Percentiles rank a stretch among this genome's conserved stretches.
Conservation (phyloP, 441 rosid genomes). For the Adansonia grandidieri region DNA sequence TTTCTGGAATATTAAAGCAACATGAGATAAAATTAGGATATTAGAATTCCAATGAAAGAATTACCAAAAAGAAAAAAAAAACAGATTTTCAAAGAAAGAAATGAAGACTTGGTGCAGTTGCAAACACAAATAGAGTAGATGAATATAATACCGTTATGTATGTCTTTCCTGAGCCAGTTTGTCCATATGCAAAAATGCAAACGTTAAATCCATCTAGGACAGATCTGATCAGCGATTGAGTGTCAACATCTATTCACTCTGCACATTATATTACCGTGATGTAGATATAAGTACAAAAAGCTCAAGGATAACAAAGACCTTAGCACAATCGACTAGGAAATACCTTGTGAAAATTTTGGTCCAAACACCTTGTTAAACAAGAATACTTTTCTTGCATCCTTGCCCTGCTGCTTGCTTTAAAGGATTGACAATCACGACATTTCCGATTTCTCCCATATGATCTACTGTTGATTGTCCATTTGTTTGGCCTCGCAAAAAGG, state of each 20-base stretch:
- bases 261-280: slow-evolving; percentile 20
- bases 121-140: neutral
- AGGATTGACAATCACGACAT: slow-evolving; percentile 83
- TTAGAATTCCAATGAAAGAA: too few relatives aligned
- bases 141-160: slow-evolving; percentile 27
- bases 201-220: slow-evolving; percentile 90
- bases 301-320: neutral
- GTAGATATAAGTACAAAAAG: neutral
- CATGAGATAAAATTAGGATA: neutral
- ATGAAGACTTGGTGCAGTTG: neutral
- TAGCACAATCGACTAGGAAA: neutral
- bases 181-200: slow-evolving; percentile 93
- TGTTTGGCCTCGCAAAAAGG: slow-evolving; percentile 68
- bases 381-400: slow-evolving; percentile 81
- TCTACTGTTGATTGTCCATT: slow-evolving; percentile 69
- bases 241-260: slow-evolving; percentile 80
- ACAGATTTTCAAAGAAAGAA: neutral
- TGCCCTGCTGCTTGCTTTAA: slow-evolving; percentile 83
- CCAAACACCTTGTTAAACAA: slow-evolving; percentile 84
- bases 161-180: slow-evolving; percentile 98
- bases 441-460: slow-evolving; percentile 89
- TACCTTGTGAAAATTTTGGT: slow-evolving; percentile 76
- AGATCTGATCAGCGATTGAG: slow-evolving; percentile 78
- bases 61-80: too few relatives aligned
- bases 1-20: neutral